These are phyloP conservation scores for Ceratobasidium sp. DNA, from an alignment of 1,284 basidiomycete genomes.

Conservation along the genomic window DNA sequence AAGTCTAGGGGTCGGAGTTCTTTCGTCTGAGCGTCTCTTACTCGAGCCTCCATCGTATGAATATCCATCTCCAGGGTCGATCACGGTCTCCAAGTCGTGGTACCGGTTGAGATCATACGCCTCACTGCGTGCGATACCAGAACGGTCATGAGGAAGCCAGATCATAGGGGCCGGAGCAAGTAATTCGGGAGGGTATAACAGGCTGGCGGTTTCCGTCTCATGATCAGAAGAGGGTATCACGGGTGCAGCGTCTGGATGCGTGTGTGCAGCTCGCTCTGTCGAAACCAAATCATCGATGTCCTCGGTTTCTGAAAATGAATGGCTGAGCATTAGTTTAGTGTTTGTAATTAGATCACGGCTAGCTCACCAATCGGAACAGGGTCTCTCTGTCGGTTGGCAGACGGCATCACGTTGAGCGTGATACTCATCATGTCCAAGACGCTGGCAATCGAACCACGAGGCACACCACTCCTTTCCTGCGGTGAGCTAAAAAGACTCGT, in stretches of 20 bases:
- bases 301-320: constrained; percentile 63
- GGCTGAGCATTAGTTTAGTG: neutral
- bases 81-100: constrained; percentile 52
- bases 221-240: constrained; percentile 74
- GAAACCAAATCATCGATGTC: constrained; percentile 77
- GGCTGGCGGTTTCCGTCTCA: constrained; percentile 73
- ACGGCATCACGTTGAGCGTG: constrained; percentile 73
- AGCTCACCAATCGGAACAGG: constrained; percentile 70
- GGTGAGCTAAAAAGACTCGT: constrained; percentile 61
- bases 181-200: constrained; percentile 81
- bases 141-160: constrained; percentile 78
- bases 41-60: constrained; percentile 16
- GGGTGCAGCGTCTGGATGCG: constrained; percentile 77
- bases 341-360: neutral
- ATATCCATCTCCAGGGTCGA: constrained; percentile 31
- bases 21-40: constrained; percentile 16
- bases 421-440: constrained; percentile 82
- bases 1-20: constrained; percentile 29
- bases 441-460: constrained; percentile 72
- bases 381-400: constrained; percentile 59
- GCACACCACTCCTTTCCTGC: constrained; percentile 51
- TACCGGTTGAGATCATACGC: constrained; percentile 73
- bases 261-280: constrained; percentile 77
- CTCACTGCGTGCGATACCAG: constrained; percentile 73
- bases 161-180: constrained; percentile 76